These are phyloP conservation scores for Cladophialophora yegresii DNA, from an alignment of 2,329 filamentous ascomycete species.

Conservation along the genomic window DNA sequence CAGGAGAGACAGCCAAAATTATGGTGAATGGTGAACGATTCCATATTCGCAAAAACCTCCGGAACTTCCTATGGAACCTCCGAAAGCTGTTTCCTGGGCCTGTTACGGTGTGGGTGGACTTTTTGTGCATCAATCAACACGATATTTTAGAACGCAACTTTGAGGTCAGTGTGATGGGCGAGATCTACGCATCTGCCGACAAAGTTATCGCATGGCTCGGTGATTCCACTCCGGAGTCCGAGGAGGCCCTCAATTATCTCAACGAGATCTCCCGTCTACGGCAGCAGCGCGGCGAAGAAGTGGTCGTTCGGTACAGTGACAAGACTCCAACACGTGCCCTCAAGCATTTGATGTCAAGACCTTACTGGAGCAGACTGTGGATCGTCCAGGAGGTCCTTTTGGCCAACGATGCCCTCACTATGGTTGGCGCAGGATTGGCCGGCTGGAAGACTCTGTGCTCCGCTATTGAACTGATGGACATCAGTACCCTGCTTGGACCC, in stretches of 20 bases:
- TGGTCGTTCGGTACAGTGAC: background rate
- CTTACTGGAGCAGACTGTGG: background rate
- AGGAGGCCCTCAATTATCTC: conserved; percentile 1
- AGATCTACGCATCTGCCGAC: background rate
- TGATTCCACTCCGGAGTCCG: background rate
- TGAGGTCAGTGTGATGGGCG: background rate
- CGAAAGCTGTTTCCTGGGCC: background rate
- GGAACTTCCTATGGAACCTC: conserved; percentile 1
- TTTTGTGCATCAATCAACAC: background rate
- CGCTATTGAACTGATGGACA: background rate
- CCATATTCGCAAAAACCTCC: background rate
- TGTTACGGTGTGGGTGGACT: background rate
- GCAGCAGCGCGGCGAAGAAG: background rate
- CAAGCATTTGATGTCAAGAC: background rate
- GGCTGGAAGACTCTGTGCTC: background rate
- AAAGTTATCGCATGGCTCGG: background rate
- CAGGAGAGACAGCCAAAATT: background rate
- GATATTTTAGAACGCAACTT: background rate
- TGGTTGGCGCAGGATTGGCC: background rate
- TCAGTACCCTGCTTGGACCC: no score
- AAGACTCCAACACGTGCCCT: background rate
- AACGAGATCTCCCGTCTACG: background rate
- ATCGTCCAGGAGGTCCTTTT: background rate
- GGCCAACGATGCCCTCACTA: background rate
- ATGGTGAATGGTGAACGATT: background rate